phyloP scores from a whole-genome alignment of 495 filamentous ascomycete species.

The Hyphodiscus hymeniophilus region DNA sequence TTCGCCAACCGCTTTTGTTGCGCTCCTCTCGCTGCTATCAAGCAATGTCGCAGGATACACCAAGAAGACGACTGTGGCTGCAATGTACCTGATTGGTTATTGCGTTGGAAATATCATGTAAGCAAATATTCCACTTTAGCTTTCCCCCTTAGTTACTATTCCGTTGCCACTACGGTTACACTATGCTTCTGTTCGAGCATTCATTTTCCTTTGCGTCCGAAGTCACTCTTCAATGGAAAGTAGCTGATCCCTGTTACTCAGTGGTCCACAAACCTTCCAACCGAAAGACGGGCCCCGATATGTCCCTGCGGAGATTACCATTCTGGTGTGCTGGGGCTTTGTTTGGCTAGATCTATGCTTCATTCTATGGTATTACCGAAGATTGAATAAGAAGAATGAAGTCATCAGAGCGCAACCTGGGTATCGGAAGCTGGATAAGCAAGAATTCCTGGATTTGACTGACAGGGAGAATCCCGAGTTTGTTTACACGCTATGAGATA shows the following conservation, averaged over 20 bases:
- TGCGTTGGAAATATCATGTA: conserved; percentile 54
- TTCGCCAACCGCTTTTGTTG: conserved; percentile 39
- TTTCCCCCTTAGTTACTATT: too few species aligned
- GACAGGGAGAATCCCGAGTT: conserved; percentile 25
- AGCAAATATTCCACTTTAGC: conserved; percentile 18
- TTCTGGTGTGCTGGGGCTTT: conserved; percentile 54
- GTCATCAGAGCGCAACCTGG: conserved; percentile 41
- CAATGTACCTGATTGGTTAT: conserved; percentile 58
- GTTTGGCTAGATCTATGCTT: conserved; percentile 49
- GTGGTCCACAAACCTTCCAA: conserved; percentile 21
- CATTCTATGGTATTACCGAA: conserved; percentile 53
- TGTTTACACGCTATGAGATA: conserved; percentile 17
- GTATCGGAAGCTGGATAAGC: conserved; percentile 59
- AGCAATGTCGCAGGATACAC: conserved; percentile 67
- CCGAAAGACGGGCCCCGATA: conserved; percentile 42
- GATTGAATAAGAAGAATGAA: conserved; percentile 54
- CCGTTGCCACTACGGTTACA: too few species aligned
- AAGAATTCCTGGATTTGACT: conserved; percentile 42
- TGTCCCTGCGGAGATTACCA: conserved; percentile 58
- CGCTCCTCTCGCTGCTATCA: conserved; percentile 16
- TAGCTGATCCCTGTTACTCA: too few species aligned
- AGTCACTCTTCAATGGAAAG: too few species aligned
- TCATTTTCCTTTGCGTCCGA: too few species aligned
- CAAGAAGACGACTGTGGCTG: conserved; percentile 59
- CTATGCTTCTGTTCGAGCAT: too few species aligned